Conservation (phyloP, 2,329 filamentous ascomycete genomes). For the Botrytis galanthina region DNA sequence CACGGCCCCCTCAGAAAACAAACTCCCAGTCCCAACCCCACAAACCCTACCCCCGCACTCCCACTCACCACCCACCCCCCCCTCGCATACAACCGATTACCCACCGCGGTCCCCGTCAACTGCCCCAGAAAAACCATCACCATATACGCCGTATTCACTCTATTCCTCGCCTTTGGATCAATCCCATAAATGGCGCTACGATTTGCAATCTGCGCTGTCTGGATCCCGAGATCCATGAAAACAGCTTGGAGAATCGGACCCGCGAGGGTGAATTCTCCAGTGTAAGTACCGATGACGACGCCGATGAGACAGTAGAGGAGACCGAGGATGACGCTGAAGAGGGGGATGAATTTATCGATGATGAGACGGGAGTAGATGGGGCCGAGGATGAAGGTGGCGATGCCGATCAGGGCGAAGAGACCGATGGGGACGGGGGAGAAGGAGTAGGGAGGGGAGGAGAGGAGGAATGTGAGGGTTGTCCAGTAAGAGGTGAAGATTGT, state of each 20-base stretch:
- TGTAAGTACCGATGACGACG: slow-evolving; percentile 66
- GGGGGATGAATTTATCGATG: slow-evolving; percentile 67
- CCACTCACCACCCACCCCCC: slow-evolving; percentile 57
- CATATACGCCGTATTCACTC: slow-evolving; percentile 84
- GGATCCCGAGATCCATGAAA: slow-evolving; percentile 67
- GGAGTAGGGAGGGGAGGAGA: slow-evolving; percentile 66
- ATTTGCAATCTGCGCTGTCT: slow-evolving; percentile 73
- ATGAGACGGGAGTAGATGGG: slow-evolving; percentile 69
- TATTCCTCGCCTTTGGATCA: slow-evolving; percentile 67
- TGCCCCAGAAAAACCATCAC: slow-evolving; percentile 75
- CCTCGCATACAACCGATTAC: slow-evolving; percentile 53
- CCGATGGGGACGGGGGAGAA: slow-evolving; percentile 69
- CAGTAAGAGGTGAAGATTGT: slow-evolving; percentile 66
- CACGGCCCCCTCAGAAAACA: slow-evolving; percentile 52
- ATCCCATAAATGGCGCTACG: slow-evolving; percentile 67
- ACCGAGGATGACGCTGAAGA: slow-evolving; percentile 65
- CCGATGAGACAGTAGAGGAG: slow-evolving; percentile 58
- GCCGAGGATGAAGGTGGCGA: slow-evolving; percentile 64
- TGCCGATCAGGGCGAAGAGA: slow-evolving; percentile 74
- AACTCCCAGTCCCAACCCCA: slow-evolving; percentile 48
- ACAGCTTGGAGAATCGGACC: slow-evolving; percentile 73
- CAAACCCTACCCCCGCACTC: slow-evolving; percentile 55
- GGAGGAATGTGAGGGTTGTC: slow-evolving; percentile 77
- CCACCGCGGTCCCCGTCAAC: slow-evolving; percentile 64
- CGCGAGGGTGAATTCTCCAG: slow-evolving; percentile 62